These are phyloP conservation scores for Claviceps digitariae DNA, from an alignment of 2,329 filamentous ascomycete species.

Conservation along the genomic window DNA sequence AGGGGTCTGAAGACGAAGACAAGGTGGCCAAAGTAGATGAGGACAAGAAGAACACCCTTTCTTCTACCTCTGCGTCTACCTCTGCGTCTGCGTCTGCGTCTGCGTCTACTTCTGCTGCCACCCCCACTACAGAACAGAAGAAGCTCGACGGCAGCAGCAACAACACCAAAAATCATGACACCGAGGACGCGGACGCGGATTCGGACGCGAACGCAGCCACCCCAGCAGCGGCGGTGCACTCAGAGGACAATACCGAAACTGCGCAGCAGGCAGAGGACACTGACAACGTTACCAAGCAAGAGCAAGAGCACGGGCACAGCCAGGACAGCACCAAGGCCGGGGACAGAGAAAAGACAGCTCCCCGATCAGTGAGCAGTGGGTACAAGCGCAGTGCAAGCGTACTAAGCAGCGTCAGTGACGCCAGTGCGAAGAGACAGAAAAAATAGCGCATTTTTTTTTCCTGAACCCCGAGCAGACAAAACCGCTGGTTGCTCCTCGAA, in stretches of 20 bases:
- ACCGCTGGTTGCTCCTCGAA: neutral
- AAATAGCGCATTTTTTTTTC: too few relatives aligned
- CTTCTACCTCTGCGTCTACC: neutral
- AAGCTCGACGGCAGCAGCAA: conserved; percentile 10
- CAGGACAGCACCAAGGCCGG: neutral
- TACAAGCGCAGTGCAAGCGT: conserved; percentile 79
- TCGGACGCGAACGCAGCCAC: neutral
- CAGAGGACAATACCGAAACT: conserved; percentile 9
- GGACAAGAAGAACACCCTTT: neutral
- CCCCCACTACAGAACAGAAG: neutral
- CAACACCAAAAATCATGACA: conserved; percentile 6
- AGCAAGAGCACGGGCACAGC: neutral
- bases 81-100: neutral
- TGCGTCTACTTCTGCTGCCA: neutral
- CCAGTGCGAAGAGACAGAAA: conserved; percentile 43
- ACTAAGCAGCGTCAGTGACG: conserved; percentile 55
- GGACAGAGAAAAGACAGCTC: conserved; percentile 16
- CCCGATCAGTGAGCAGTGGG: conserved; percentile 24
- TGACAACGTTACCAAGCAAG: neutral
- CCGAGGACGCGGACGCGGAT: conserved; percentile 3
- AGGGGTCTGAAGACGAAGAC: neutral
- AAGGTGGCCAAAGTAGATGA: conserved; percentile 8
- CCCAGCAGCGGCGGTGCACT: conserved; percentile 2
- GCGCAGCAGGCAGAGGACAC: neutral
- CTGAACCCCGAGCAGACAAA: neutral